Evolutionary conservation across 2,329 filamentous ascomycete species (phyloP).

Genomic region (Clarireedia homoeocarpa): DNA sequence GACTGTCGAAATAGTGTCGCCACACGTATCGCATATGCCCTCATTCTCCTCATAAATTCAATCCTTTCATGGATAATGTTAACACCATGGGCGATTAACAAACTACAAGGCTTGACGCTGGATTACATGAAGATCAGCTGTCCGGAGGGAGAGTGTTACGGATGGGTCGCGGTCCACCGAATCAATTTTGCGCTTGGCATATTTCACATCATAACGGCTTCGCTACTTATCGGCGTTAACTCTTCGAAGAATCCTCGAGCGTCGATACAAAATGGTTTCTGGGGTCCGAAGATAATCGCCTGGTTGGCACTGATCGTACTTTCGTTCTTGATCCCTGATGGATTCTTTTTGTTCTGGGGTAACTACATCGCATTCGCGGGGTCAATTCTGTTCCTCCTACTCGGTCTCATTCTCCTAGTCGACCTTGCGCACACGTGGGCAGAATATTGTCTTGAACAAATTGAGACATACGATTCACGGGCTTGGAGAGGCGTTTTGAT

Average conservation of each 20-base stretch:
- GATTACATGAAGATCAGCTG: constrained; percentile 96
- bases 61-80: constrained; percentile 99
- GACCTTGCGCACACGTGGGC: constrained; percentile 96
- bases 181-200: constrained; percentile 96
- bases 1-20: constrained; percentile 58
- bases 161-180: constrained; percentile 91
- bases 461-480: constrained; percentile 79
- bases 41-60: constrained; percentile 92
- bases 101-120: constrained; percentile 82
- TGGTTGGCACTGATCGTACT: constrained; percentile 84
- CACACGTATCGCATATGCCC: constrained; percentile 91
- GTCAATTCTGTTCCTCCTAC: constrained; percentile 86
- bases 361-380: constrained; percentile 85
- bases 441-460: constrained; percentile 89
- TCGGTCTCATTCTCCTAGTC: constrained; percentile 86
- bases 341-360: constrained; percentile 92
- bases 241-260: constrained; percentile 84
- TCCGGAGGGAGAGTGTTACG: constrained; percentile 82
- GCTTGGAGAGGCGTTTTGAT: constrained; percentile 83
- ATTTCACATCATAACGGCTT: constrained; percentile 82
- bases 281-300: constrained; percentile 89
- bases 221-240: constrained; percentile 77
- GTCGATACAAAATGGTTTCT: constrained; percentile 93
- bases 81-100: constrained; percentile 96
- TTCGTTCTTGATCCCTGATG: constrained; percentile 92